A percentile compares a stretch with the other conserved stretches of the same genome.
phyloP scores from a whole-genome alignment of 129 eudicot species.

The Centaurea solstitialis region DNA sequence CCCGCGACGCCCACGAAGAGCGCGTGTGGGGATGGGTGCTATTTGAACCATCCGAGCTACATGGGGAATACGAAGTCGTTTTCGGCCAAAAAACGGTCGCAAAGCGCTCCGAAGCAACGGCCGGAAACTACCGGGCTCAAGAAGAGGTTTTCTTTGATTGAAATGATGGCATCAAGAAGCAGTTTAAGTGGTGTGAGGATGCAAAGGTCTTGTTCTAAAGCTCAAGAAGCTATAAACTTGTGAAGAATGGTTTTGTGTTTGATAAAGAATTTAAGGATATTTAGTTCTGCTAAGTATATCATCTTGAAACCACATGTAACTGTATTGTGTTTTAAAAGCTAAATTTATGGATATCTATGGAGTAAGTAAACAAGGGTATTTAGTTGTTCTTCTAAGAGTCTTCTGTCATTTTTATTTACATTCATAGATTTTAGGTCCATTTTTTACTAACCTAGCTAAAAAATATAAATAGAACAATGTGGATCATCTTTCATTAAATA shows the following conservation, averaged over 20 bases:
- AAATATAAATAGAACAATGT: no score
- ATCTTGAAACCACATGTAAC: neutral
- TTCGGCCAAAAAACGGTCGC: slow-evolving; percentile 72
- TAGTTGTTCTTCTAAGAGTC: no score
- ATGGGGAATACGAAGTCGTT: slow-evolving; percentile 90
- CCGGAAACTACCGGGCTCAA: slow-evolving; percentile 55
- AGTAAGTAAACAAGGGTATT: neutral
- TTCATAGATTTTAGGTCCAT: no score
- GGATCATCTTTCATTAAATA: no score
- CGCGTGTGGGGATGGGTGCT: slow-evolving; percentile 71
- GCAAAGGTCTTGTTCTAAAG: slow-evolving; percentile 71
- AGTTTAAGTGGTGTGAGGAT: slow-evolving; percentile 87
- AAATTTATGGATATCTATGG: neutral
- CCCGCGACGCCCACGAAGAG: slow-evolving; percentile 75
- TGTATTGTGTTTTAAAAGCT: neutral
- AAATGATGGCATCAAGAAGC: slow-evolving; percentile 84
- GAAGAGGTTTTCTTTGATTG: slow-evolving; percentile 63
- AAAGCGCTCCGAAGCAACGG: slow-evolving; percentile 90
- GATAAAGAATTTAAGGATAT: slow-evolving; percentile 25
- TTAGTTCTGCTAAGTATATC: neutral
- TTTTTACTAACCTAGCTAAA: no score
- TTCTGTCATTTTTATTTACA: no score
- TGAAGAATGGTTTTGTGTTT: slow-evolving; percentile 30
- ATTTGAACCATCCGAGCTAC: slow-evolving; percentile 64
- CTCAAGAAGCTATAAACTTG: slow-evolving; percentile 53